These are phyloP conservation scores for Colletotrichum caudatum DNA, from an alignment of 2,329 filamentous ascomycete species.

Conservation along the genomic window DNA sequence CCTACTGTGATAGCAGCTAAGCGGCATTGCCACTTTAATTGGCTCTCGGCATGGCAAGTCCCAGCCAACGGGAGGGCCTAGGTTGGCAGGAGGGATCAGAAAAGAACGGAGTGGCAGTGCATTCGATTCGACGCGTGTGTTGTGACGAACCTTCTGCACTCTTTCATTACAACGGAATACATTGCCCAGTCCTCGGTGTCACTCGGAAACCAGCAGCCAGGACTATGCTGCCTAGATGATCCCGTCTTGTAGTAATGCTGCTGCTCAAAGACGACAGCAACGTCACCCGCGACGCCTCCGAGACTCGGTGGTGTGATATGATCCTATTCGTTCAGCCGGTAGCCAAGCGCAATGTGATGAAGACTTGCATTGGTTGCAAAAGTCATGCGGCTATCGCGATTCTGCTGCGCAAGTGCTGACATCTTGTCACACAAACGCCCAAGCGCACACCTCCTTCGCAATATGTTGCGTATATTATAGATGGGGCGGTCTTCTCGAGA, in stretches of 20 bases:
- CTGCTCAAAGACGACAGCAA: slow-evolving; percentile 6
- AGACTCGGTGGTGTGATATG: background rate
- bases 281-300: background rate
- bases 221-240: slow-evolving; percentile 17
- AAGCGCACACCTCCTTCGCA: slow-evolving; percentile 32
- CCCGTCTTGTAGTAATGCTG: slow-evolving; percentile 20
- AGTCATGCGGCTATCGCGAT: slow-evolving; percentile 39
- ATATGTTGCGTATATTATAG: slow-evolving; percentile 26
- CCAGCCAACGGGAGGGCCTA: slow-evolving; percentile 34
- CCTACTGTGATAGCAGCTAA: slow-evolving; percentile 29
- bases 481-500: slow-evolving; percentile 9
- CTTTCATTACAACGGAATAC: background rate
- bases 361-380: slow-evolving; percentile 26
- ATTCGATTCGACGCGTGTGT: slow-evolving; percentile 35
- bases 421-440: slow-evolving; percentile 33
- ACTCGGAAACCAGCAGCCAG: slow-evolving; percentile 24
- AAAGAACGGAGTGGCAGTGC: slow-evolving; percentile 29
- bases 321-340: slow-evolving; percentile 16
- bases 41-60: slow-evolving; percentile 17
- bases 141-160: slow-evolving; percentile 27
- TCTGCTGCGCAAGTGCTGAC: slow-evolving; percentile 40
- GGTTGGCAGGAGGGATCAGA: slow-evolving; percentile 10
- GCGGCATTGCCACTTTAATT: slow-evolving; percentile 30
- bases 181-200: slow-evolving; percentile 21
- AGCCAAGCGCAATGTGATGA: slow-evolving; percentile 28